These are phyloP conservation scores for Turritis glabra DNA, from an alignment of 345 rosid genomes.

Conservation along the genomic window DNA sequence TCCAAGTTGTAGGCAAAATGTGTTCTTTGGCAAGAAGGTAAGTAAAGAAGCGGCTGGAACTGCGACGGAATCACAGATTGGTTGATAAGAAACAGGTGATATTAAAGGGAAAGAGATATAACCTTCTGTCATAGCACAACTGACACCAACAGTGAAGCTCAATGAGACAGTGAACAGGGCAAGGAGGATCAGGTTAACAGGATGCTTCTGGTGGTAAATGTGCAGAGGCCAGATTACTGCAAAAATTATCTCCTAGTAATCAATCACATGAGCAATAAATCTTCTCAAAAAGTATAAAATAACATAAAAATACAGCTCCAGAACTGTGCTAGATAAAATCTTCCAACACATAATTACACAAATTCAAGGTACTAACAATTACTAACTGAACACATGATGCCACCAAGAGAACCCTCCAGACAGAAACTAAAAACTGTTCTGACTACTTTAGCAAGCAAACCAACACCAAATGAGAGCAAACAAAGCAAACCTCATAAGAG, in stretches of 20 bases:
- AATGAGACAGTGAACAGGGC: slow-evolving; percentile 84
- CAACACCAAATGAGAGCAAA: slow-evolving; percentile 1
- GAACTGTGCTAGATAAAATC: not conserved
- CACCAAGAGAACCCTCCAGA: not conserved
- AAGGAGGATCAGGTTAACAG: slow-evolving; percentile 77
- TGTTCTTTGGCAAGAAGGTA: not conserved
- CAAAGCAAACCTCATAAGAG: not conserved
- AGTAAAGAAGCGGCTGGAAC: not conserved
- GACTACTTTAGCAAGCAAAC: not conserved
- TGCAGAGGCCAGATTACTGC: slow-evolving; percentile 96
- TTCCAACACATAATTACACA: not conserved
- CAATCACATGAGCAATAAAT: not conserved
- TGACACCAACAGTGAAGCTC: slow-evolving; percentile 82
- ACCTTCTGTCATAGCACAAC: slow-evolving; percentile 93
- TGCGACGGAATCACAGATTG: not conserved
- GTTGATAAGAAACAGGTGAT: not conserved
- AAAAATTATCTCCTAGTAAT: slow-evolving; percentile 7
- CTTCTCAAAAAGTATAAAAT: not conserved
- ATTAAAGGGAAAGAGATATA: slow-evolving; percentile 18
- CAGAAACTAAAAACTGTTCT: no score
- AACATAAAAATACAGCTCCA: not conserved
- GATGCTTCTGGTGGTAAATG: slow-evolving; percentile 91
- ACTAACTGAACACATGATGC: not conserved
- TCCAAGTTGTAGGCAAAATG: not conserved
- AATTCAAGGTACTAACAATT: not conserved